These are phyloP conservation scores for Cunninghamia lanceolata DNA, from an alignment of 75 land plant genomes.

Conservation along the genomic window DNA sequence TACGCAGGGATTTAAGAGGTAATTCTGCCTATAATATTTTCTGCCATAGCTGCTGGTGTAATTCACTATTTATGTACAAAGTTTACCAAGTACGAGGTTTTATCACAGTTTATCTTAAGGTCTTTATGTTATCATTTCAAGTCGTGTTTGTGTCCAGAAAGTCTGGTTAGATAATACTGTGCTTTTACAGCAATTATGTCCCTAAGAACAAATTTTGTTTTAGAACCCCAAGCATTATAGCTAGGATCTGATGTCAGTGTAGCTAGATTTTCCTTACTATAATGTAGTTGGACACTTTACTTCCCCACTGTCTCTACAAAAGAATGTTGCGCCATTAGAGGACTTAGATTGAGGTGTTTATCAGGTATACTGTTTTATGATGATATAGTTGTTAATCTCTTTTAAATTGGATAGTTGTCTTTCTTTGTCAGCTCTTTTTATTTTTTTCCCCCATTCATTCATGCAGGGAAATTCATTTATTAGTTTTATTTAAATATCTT, in stretches of 20 bases:
- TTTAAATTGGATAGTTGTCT: not conserved
- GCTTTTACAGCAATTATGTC: not conserved
- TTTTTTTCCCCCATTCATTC: not conserved
- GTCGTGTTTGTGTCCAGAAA: too few relatives aligned
- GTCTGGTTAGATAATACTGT: not conserved
- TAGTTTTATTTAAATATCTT: not conserved
- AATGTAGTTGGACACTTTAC: not conserved
- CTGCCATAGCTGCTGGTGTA: not conserved
- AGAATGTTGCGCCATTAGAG: not conserved
- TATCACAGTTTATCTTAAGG: not conserved
- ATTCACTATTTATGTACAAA: not conserved
- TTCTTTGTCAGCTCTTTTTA: not conserved
- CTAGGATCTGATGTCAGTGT: not conserved
- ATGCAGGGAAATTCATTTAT: not conserved
- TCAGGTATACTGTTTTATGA: not conserved
- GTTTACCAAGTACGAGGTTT: not conserved
- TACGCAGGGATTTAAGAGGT: not conserved
- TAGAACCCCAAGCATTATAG: too few relatives aligned
- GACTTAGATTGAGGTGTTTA: not conserved
- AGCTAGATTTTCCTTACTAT: not conserved
- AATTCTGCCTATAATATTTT: not conserved
- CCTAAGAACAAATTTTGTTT: not conserved
- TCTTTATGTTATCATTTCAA: not conserved
- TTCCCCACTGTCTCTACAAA: not conserved
- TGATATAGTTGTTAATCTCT: not conserved